These are phyloP conservation scores for Syncephalastrum monosporum DNA, from an alignment of 371 early-diverging fungal species.

Conservation along the genomic window DNA sequence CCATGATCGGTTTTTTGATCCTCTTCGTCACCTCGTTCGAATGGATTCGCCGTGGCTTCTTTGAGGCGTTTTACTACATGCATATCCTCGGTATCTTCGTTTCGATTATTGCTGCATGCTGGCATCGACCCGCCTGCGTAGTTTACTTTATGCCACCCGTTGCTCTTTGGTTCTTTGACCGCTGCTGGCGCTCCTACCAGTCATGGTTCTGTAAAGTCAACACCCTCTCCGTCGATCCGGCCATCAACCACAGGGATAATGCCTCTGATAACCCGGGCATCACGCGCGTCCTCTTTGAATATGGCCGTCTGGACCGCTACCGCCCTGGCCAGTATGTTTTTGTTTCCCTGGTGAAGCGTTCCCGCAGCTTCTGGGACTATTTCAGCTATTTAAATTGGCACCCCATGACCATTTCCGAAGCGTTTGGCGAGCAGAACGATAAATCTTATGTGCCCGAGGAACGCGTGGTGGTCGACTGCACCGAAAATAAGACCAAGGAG, in stretches of 20 bases:
- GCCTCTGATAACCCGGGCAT: constrained; percentile 16
- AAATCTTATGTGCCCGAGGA: background rate
- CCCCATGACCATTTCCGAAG: constrained; percentile 42
- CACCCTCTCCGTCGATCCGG: constrained; percentile 11
- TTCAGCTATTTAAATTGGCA: constrained; percentile 35
- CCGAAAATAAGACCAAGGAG: background rate
- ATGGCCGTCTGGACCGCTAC: constrained; percentile 18
- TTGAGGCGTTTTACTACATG: constrained; percentile 40
- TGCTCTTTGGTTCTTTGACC: constrained; percentile 35
- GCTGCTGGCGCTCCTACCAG: constrained; percentile 31
- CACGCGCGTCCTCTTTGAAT: constrained; percentile 33
- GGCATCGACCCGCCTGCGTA: constrained; percentile 34
- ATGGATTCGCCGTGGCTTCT: constrained; percentile 35
- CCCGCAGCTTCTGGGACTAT: constrained; percentile 3
- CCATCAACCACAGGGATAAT: constrained; percentile 11
- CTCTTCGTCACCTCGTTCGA: constrained; percentile 37
- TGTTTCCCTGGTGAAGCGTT: constrained; percentile 21
- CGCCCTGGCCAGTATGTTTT: constrained; percentile 47
- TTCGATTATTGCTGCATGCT: constrained; percentile 25
- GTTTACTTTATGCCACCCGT: constrained; percentile 34
- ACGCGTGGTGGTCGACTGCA: background rate
- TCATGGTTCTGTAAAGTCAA: constrained; percentile 32
- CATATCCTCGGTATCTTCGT: constrained; percentile 34
- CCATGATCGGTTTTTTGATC: constrained; percentile 34
- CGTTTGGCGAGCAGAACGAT: constrained; percentile 16